A percentile compares a stretch with the other conserved stretches of the same genome.
Conservation (phyloP, 1,139 yeast genomes). For the Protomyces arabidopsidicola region DNA sequence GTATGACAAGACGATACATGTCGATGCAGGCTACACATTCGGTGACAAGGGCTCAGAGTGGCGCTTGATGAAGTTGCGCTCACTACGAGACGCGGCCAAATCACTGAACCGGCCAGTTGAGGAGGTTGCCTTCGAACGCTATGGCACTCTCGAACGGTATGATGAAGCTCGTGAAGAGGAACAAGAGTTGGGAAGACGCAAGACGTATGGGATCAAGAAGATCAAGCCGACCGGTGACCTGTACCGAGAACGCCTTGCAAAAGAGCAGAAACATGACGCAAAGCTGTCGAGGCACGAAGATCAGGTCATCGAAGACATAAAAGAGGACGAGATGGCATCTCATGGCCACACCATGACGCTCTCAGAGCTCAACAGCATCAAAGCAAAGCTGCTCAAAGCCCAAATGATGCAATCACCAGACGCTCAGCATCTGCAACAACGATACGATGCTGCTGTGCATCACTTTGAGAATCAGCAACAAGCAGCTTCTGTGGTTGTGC, state of each 20-base stretch:
- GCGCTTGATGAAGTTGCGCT: conserved; percentile 41
- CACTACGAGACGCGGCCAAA: conserved; percentile 32
- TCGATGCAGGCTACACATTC: conserved; percentile 28
- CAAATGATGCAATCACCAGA: conserved; percentile 37
- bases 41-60: conserved; percentile 43
- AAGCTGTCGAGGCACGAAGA: conserved; percentile 1
- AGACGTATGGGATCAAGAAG: conserved; percentile 29
- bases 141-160: conserved; percentile 36
- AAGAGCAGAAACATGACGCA: conserved; percentile 6
- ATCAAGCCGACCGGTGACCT: conserved; percentile 29
- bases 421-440: conserved; percentile 37
- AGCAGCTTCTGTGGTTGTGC: conserved; percentile 27
- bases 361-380: conserved; percentile 34
- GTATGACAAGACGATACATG: not conserved
- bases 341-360: conserved; percentile 4
- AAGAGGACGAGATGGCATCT: conserved; percentile 17
- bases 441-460: conserved; percentile 36
- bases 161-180: conserved; percentile 39
- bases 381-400: conserved; percentile 42
- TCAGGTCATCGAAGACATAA: conserved; percentile 6
- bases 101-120: conserved; percentile 33
- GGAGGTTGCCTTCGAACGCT: conserved; percentile 36
- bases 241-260: conserved; percentile 28
- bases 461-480: not conserved
- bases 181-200: conserved; percentile 37